These are phyloP conservation scores for Bauhinia variegata DNA, from an alignment of 306 rosid species.

Conservation along the genomic window DNA sequence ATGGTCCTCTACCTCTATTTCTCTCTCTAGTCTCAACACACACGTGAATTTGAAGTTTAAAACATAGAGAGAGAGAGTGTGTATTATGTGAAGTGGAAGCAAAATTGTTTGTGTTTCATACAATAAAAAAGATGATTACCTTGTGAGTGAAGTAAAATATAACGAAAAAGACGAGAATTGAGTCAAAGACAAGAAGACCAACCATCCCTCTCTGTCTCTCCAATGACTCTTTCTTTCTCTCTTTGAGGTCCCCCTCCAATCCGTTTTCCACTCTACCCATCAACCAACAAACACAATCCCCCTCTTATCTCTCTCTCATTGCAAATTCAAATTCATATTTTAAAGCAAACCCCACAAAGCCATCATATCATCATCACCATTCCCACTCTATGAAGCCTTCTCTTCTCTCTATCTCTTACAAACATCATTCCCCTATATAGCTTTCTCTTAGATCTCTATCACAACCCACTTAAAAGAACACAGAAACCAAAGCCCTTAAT, in stretches of 20 bases:
- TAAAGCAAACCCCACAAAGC: constrained; percentile 78
- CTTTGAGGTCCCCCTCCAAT: constrained; percentile 95
- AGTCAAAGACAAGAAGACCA: constrained; percentile 81
- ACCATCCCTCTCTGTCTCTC: constrained; percentile 47
- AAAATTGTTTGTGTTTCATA: constrained; percentile 47
- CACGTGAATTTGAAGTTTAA: constrained; percentile 62
- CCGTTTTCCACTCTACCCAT: constrained; percentile 97
- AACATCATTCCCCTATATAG: constrained; percentile 45
- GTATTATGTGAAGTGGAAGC: constrained; percentile 82
- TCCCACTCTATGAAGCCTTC: constrained; percentile 77
- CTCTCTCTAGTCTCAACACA: constrained; percentile 44
- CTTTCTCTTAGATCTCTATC: constrained; percentile 49
- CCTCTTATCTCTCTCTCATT: constrained; percentile 21
- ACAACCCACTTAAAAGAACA: constrained; percentile 32
- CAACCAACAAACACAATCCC: constrained; percentile 73
- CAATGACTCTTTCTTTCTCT: constrained; percentile 45
- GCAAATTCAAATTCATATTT: constrained; percentile 54
- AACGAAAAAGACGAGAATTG: constrained; percentile 61
- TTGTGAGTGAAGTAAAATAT: constrained; percentile 91
- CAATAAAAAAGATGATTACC: constrained; percentile 63
- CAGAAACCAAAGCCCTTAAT: neutral
- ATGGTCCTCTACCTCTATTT: constrained; percentile 4
- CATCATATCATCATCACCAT: constrained; percentile 64
- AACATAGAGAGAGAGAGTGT: constrained; percentile 33
- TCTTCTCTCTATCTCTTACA: constrained; percentile 44